phyloP scores from a whole-genome alignment of 169 alveolate species.

The Eimeria tenella region DNA sequence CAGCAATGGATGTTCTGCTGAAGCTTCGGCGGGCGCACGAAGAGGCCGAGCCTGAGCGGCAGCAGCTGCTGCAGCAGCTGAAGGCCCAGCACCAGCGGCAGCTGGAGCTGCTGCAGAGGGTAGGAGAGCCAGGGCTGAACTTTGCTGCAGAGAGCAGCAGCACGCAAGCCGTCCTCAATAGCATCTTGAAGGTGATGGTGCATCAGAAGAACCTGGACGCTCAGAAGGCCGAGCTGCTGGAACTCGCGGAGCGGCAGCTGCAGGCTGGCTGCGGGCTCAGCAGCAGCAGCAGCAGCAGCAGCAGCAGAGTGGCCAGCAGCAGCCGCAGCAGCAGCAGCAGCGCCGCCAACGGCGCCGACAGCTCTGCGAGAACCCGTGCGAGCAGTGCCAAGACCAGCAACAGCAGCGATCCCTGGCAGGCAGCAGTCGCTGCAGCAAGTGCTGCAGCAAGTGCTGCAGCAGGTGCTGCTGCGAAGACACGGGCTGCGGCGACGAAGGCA shows the following conservation, averaged over 20 bases:
- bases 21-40: not conserved
- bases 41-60: constrained; percentile 4
- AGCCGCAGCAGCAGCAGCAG: not conserved
- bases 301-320: not conserved
- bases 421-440: not conserved
- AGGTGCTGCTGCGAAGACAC: too few relatives aligned
- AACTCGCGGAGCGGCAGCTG: constrained; percentile 18
- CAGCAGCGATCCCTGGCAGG: not conserved
- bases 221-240: not conserved
- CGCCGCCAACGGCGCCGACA: not conserved
- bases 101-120: not conserved
- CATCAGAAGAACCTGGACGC: not conserved
- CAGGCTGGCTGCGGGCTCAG: not conserved
- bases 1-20: not conserved
- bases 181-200: constrained; percentile 9
- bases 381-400: not conserved
- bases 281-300: not conserved
- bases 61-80: not conserved
- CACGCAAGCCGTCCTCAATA: not conserved
- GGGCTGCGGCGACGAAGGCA: too few relatives aligned
- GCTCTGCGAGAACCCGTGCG: not conserved
- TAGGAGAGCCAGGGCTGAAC: not conserved
- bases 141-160: not conserved
- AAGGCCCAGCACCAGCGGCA: constrained; percentile 41
- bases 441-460: too few relatives aligned